Base-by-base conservation (phyloP, 2,329 filamentous ascomycete species). In the Seiridium cupressi region DNA sequence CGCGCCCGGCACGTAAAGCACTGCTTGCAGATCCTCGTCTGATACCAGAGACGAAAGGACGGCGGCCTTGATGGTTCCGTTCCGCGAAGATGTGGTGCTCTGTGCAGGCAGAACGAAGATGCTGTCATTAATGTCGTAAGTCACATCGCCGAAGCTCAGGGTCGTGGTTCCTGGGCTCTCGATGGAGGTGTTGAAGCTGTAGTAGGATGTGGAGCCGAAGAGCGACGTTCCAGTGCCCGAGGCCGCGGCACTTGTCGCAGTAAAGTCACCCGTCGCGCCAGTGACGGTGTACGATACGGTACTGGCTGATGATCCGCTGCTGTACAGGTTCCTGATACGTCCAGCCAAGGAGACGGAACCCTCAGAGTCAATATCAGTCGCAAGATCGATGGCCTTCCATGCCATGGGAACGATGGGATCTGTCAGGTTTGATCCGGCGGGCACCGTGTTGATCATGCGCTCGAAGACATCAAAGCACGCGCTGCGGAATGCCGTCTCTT, bases 401-500 rank as follows among this genome's bases (percentile, higher is more conserved):
- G 55, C 44, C 55, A 57, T 57, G 6, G 55, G 55, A n/a, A 26
- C n/a, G 31, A 57, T 57, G 2, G 55, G 32, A 11, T 57, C 55
- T 8, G 55, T 57, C 2, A 57, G 13, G 55, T 26, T 48, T n/a
- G 44, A 46, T 3, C 32, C 55, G 18, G 18, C 31, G 3, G 55
- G 55, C 10, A 57, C 55, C 3, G 55, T 57, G n/a, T 57, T 48
- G 32, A 57, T 57, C 55, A 57, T 57, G 44, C 55, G 55, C 55
- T 57, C 55, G 10, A 57, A 57, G 5, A 57, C 36, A 8, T 42
- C 40, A 32, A 47, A 57, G 34, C 55, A 57, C 4, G 42, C 48
- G 9, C 42, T 11, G 26, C 44, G 44, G 32, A 57, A 57, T n/a
- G 55, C 34, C n/a, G 31, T 10, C 5, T 57, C 55, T 38, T 57